Base-by-base conservation (phyloP, 345 rosid genomes). In the Syzygium grande region DNA sequence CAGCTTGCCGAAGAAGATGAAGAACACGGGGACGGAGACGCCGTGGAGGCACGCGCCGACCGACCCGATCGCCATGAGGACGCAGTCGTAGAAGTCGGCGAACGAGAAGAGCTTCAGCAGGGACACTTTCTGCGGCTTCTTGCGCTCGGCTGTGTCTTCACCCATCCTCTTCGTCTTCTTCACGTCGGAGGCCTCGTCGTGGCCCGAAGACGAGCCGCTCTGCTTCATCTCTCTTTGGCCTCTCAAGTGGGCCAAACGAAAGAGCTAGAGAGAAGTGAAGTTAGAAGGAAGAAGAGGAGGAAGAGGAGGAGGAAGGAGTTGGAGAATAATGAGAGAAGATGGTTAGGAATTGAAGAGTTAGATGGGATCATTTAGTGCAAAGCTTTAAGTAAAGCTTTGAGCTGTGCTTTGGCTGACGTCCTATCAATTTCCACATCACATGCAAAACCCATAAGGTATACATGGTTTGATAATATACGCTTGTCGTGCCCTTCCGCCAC, bases 21-120 rank as follows among this genome's bases (percentile, higher is more conserved):
- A 98, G 92, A 98, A 98, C 23, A 98, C 89, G 1, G 99, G 99
- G 13, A 98, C 99, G 0, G 99, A 98, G 87, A 94, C 98, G 4
- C 99, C 99, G 86, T 98, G 99, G 89, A 93, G 58, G 86, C 94
- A 91, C 22, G 99, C 99, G 27, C 97, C 99, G 23, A 98, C 86
- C n/a, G 99, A 98, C 84, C 99, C 99, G 23, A 96, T 46, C 17
- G 87, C 90, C 99, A 98, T 98, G 21, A 98, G 89, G 79, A 96
- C 90, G 85, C 85, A 92, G 80, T 98, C 99, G 84, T 96, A 94
- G n/a, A 77, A 92, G 86, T 98, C 99, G 0, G 99, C 99, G 86
- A 95, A 98, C 8, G 94, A 89, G 90, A 98, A 98, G 15, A 98
- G 88, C 86, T 98, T 98, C 14, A 95, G 59, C 77, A 96, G 85